These are phyloP conservation scores for Tricholoma matsutake DNA, from an alignment of 768 basidiomycete genomes.

Conservation along the genomic window DNA sequence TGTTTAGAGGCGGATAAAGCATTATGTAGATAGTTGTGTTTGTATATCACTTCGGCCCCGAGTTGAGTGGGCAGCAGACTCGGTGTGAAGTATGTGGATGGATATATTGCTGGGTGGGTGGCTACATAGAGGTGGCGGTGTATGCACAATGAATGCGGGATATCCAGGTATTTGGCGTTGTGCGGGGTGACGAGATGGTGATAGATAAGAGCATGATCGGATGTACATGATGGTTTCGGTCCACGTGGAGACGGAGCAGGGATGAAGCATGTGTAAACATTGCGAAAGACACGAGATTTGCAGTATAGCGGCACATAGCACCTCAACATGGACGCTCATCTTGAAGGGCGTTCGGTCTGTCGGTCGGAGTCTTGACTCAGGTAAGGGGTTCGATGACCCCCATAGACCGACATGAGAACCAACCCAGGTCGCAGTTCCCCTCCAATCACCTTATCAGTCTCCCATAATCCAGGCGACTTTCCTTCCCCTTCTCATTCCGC, in stretches of 20 bases:
- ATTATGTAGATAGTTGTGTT: background rate
- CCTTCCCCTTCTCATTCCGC: slow-evolving; percentile 34
- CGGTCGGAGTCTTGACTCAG: background rate
- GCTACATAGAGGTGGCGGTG: background rate
- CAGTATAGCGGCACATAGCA: background rate
- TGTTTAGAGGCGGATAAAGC: background rate
- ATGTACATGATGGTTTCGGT: background rate
- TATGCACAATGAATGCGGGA: background rate
- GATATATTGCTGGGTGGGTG: background rate
- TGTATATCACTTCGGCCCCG: background rate
- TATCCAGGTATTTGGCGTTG: background rate
- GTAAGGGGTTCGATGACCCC: background rate
- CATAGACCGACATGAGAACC: background rate
- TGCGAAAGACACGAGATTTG: background rate
- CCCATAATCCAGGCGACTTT: slow-evolving; percentile 49
- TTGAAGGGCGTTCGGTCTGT: background rate
- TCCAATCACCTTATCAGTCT: slow-evolving; percentile 37
- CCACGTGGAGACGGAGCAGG: background rate
- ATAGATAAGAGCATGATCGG: background rate
- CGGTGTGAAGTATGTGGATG: background rate
- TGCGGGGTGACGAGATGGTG: background rate
- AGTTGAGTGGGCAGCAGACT: background rate
- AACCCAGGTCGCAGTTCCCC: background rate
- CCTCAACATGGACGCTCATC: background rate
- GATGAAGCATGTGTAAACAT: slow-evolving; percentile 1